phyloP scores from a whole-genome alignment of 163 green algal species.

The Scenedesmus sp. region DNA sequence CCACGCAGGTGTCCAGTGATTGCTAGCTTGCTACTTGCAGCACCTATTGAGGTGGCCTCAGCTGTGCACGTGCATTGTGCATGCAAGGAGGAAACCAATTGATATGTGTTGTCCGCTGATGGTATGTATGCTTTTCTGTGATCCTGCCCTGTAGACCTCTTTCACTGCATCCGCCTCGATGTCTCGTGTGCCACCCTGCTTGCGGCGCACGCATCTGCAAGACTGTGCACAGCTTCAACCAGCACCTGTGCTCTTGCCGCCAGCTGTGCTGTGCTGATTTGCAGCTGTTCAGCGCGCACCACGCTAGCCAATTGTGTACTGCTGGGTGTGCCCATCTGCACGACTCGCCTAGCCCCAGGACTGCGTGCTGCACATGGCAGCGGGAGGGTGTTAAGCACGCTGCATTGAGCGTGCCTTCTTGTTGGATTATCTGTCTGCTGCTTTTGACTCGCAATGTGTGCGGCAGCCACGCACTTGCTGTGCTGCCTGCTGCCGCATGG shows the following conservation, averaged over 20 bases:
- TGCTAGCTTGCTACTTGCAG: too few relatives aligned
- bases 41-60: too few relatives aligned
- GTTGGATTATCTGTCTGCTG: neutral
- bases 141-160: neutral
- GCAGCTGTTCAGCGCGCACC: neutral
- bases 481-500: too few relatives aligned
- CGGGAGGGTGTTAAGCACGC: neutral
- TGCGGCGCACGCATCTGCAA: neutral
- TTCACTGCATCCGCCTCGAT: neutral
- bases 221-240: too few relatives aligned
- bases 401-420: neutral
- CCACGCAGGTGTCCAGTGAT: too few relatives aligned
- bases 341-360: neutral
- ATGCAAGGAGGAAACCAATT: neutral
- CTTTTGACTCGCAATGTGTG: neutral
- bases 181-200: neutral
- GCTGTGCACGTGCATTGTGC: neutral
- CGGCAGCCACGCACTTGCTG: too few relatives aligned
- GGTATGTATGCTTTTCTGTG: neutral
- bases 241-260: neutral
- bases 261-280: neutral
- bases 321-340: neutral
- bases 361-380: neutral
- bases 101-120: neutral
- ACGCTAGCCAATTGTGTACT: neutral